These are phyloP conservation scores for Arthrobotrys sinensis DNA, from an alignment of 2,329 filamentous ascomycete genomes.

Conservation along the genomic window DNA sequence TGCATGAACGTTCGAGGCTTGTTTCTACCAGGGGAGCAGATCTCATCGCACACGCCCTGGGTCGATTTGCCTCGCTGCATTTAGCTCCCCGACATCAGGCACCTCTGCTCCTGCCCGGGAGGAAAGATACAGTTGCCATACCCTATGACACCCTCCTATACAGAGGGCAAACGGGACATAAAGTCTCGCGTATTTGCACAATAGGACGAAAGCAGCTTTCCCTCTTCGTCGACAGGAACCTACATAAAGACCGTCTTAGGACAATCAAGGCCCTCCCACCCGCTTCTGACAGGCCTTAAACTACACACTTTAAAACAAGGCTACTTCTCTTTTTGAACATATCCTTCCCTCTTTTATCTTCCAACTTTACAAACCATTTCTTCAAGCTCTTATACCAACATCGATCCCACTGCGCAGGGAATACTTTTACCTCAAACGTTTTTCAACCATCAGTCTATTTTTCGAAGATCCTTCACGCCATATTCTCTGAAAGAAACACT, in stretches of 20 bases:
- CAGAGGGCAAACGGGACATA: conserved; percentile 42
- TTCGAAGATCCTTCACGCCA: conserved; percentile 25
- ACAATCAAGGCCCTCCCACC: conserved; percentile 50
- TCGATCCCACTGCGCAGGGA: not conserved
- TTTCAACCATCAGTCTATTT: conserved; percentile 25
- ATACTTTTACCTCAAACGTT: conserved; percentile 1
- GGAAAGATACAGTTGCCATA: conserved; percentile 5
- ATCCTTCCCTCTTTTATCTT: conserved; percentile 1
- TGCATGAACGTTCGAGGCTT: conserved; percentile 56
- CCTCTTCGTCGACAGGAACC: conserved; percentile 42
- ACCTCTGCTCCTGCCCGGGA: conserved; percentile 23
- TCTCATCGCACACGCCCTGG: conserved; percentile 43
- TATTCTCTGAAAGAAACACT: conserved; percentile 21
- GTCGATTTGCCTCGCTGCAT: conserved; percentile 42
- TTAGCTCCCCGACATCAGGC: conserved; percentile 27
- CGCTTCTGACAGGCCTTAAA: conserved; percentile 15
- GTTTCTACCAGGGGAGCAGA: conserved; percentile 36
- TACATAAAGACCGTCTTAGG: conserved; percentile 27
- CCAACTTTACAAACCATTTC: conserved; percentile 7
- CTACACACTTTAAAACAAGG: conserved; percentile 28
- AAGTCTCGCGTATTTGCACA: conserved; percentile 49
- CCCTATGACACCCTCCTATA: conserved; percentile 11
- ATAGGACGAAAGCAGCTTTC: conserved; percentile 36
- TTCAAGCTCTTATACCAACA: conserved; percentile 12
- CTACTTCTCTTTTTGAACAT: conserved; percentile 26